A percentile compares a stretch with the other conserved stretches of the same genome.
Evolutionary conservation across 139 green algal species (phyloP).

Genomic region (Diplosphaera chodatii): DNA sequence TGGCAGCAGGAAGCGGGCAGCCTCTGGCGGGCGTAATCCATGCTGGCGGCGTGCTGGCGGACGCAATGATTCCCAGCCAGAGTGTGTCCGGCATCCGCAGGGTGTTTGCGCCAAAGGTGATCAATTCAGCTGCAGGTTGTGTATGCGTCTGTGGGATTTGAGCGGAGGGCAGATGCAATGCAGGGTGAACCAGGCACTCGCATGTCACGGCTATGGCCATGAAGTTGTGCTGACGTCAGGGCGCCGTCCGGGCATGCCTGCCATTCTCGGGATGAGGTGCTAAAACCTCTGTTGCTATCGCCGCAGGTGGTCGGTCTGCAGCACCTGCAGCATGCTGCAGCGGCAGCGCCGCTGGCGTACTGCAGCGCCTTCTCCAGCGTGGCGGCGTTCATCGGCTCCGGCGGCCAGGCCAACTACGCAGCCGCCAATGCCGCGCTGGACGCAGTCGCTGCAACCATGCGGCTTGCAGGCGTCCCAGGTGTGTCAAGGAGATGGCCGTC

Average conservation of each 20-base stretch:
- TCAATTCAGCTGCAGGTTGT: too few species aligned
- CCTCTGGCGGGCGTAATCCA: slow-evolving; percentile 42
- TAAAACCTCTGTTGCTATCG: too few species aligned
- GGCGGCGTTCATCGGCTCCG: slow-evolving; percentile 31
- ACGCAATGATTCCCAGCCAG: slow-evolving; percentile 45
- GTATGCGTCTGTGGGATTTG: too few species aligned
- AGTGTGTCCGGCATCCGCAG: slow-evolving; percentile 6
- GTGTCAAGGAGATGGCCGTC: too few species aligned
- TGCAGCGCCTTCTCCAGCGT: slow-evolving; percentile 63
- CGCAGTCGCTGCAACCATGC: slow-evolving; percentile 7
- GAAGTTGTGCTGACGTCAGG: too few species aligned
- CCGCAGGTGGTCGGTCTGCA: neutral
- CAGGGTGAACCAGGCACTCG: too few species aligned
- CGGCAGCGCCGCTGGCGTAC: neutral
- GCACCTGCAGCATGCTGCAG: neutral
- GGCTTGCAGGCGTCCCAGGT: slow-evolving; percentile 13
- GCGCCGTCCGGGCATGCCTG: too few species aligned
- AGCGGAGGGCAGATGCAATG: too few species aligned
- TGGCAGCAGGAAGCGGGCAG: neutral
- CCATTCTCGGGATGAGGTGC: too few species aligned
- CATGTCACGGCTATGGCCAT: too few species aligned
- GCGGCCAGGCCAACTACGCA: slow-evolving; percentile 52
- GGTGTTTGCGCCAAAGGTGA: slow-evolving; percentile 25
- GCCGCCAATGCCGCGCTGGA: slow-evolving; percentile 54
- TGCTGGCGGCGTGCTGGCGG: slow-evolving; percentile 51